Evolutionary conservation across 108 stramenopile genomes (phyloP).

Genomic region (Aurantiochytrium sp.): DNA sequence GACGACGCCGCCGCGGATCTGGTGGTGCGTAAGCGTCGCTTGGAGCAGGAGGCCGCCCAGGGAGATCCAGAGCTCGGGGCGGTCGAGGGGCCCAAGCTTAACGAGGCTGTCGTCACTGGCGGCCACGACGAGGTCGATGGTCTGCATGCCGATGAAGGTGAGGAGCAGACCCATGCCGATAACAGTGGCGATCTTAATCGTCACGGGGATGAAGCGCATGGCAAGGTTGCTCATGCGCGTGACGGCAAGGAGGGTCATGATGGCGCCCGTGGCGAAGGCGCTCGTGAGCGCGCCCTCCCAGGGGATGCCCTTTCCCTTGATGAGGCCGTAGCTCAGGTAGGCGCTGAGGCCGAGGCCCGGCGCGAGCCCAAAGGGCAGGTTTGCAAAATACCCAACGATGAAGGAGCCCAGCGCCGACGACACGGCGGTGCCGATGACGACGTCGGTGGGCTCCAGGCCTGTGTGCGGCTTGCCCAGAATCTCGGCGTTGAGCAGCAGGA

Average conservation of each 20-base stretch:
- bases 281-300: neutral
- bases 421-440: constrained; percentile 55
- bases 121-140: constrained; percentile 51
- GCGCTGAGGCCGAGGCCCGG: constrained; percentile 59
- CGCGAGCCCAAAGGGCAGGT: constrained; percentile 63
- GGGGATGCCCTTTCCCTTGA: constrained; percentile 38
- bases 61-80: constrained; percentile 41
- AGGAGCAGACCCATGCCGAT: constrained; percentile 65
- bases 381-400: constrained; percentile 54
- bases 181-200: constrained; percentile 56
- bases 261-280: constrained; percentile 10
- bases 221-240: constrained; percentile 1
- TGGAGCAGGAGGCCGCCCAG: constrained; percentile 54
- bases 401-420: constrained; percentile 48
- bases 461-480: constrained; percentile 49
- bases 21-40: constrained; percentile 50
- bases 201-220: constrained; percentile 36
- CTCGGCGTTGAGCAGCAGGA: constrained; percentile 63
- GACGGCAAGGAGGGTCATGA: constrained; percentile 6
- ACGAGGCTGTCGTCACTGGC: constrained; percentile 52
- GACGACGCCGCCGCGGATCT: constrained; percentile 57
- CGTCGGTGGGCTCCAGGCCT: constrained; percentile 48
- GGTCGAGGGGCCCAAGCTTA: constrained; percentile 49
- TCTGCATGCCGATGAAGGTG: constrained; percentile 59
- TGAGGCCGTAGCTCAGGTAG: constrained; percentile 59